Evolutionary conservation across 805 yeast species (phyloP), one percentile per base, ranked within the genome.

Genomic region (Tetrapisispora namnaoensis): DNA sequence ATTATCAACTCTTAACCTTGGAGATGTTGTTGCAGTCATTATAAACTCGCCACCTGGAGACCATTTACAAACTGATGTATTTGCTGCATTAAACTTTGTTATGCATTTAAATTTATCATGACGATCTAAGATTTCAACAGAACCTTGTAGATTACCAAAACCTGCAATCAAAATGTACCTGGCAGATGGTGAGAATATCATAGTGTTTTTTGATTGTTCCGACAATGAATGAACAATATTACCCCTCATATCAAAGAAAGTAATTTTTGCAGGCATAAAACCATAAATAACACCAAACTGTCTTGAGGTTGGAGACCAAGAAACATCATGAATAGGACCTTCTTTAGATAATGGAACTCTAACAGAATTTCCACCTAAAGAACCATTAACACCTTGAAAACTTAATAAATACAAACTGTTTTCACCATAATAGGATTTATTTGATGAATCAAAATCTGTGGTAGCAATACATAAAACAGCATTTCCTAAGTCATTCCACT

Each of bases 281-380:
- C 99, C 99, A 63, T 90, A 90, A 49, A 86, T 88, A 41, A 93
- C 99, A 52, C 96, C 98, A 72, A 93, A 95, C 70, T 93, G 98
- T 57, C 96, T 78, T 18, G 96, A 87, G 46, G 89, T 80, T 51
- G 98, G 96, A 24, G 95, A 85, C 99, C 99, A 93, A 21, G 93
- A 82, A 53, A 91, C 86, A 67, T 93, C 99, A 70, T 93, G 97
- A 57, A 93, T 89, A 42, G 99, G 98, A 32, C 98, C 98, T 35
- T 48, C 50, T 59, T 86, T 83, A 53, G 86, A 88, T 59, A 93
- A 78, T 50, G 81, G 77, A 59, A 93, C 90, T 61, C 96, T 77
- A 48, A 89, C 85, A 62, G 91, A 95, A 60, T 87, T 90, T 37
- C 90, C 79, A 14, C 96, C 96, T 35, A 95, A 89, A 56, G 93